A percentile compares a stretch with the other conserved stretches of the same genome.
phyloP scores from a whole-genome alignment of 805 yeast species.

The Yamadazyma laniorum region DNA sequence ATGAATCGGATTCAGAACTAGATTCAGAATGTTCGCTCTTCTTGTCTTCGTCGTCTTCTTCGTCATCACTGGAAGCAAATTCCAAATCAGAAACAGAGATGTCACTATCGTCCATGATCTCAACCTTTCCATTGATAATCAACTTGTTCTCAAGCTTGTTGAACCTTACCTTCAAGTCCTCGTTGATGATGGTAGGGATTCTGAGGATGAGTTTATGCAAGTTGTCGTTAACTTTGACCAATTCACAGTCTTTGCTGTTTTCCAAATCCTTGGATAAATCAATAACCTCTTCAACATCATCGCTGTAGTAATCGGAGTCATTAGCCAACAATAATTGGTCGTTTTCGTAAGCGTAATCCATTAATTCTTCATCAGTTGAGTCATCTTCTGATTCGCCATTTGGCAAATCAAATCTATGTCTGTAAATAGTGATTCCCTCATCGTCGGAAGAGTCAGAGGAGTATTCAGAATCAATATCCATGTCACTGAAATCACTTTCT shows the following conservation, averaged over 20 bases:
- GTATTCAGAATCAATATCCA: slow-evolving; percentile 20
- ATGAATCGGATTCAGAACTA: slow-evolving; percentile 10
- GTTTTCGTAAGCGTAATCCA: slow-evolving; percentile 19
- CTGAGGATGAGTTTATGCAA: slow-evolving; percentile 40
- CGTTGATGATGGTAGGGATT: slow-evolving; percentile 40
- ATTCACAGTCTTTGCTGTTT: slow-evolving; percentile 44
- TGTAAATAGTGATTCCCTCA: slow-evolving; percentile 44
- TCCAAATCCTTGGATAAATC: slow-evolving; percentile 43
- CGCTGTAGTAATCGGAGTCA: slow-evolving; percentile 31
- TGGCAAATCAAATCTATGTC: slow-evolving; percentile 40
- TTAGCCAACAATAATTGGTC: slow-evolving; percentile 26
- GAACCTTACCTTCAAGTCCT: slow-evolving; percentile 40
- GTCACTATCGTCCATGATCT: slow-evolving; percentile 21
- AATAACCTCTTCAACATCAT: slow-evolving; percentile 32
- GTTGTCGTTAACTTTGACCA: slow-evolving; percentile 36
- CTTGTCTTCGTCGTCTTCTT: slow-evolving; percentile 16
- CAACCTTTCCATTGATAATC: slow-evolving; percentile 37
- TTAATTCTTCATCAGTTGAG: slow-evolving; percentile 38
- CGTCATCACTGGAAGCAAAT: slow-evolving; percentile 13
- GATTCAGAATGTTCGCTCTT: slow-evolving; percentile 7
- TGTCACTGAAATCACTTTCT: slow-evolving; percentile 26
- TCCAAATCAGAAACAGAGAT: slow-evolving; percentile 14
- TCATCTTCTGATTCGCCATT: slow-evolving; percentile 30
- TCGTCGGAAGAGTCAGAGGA: slow-evolving; percentile 32
- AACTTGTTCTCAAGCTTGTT: slow-evolving; percentile 41